Conservation (phyloP, 106 monocot genomes). For the Dactylorhiza incarnata region DNA sequence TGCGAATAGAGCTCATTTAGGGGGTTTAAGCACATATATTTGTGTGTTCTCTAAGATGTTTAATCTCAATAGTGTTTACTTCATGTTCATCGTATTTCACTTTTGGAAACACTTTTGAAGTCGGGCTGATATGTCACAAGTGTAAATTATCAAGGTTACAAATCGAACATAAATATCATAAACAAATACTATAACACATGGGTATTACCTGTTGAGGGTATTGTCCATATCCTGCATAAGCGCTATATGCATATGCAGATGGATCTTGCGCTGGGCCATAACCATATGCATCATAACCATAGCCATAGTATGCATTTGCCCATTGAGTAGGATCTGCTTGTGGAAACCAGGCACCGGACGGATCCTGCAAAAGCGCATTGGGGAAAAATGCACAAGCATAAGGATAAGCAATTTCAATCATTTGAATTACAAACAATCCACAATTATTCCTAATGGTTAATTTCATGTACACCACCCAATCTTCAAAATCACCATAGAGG, state of each 20-base stretch:
- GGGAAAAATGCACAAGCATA: background rate
- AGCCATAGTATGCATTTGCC: conserved; percentile 80
- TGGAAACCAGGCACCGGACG: conserved; percentile 47
- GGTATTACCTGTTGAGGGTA: conserved; percentile 84
- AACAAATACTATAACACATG: background rate
- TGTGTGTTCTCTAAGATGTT: no score
- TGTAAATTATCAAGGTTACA: background rate
- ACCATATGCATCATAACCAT: conserved; percentile 89
- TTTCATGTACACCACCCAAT: no score
- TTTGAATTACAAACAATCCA: background rate
- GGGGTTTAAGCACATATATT: no score
- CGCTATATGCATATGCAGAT: conserved; percentile 75
- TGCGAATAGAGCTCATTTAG: no score
- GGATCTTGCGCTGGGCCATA: conserved; percentile 84
- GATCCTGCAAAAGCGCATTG: conserved; percentile 33
- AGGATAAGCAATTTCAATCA: background rate
- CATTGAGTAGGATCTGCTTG: conserved; percentile 85
- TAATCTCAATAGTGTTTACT: no score
- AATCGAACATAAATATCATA: background rate
- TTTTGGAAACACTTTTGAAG: no score
- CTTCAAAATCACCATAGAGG: no score
- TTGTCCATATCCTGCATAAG: conserved; percentile 75
- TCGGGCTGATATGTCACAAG: no score
- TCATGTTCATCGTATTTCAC: no score
- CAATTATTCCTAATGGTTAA: background rate